Percentiles rank a stretch among this genome's conserved stretches.
phyloP scores from a whole-genome alignment of 805 yeast species.

The Schwanniomyces occidentalis region DNA sequence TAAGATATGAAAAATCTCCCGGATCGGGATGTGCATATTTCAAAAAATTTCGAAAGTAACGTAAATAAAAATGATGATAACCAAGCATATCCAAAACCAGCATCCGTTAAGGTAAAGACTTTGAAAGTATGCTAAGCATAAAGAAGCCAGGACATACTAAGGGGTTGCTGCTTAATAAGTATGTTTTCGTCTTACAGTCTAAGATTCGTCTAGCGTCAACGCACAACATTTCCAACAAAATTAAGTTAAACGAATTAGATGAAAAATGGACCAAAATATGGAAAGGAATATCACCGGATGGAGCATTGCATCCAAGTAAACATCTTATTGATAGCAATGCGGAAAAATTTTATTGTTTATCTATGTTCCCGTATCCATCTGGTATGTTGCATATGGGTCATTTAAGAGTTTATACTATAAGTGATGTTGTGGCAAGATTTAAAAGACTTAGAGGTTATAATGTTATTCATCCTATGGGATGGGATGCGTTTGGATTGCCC shows the following conservation, averaged over 20 bases:
- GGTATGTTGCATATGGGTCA: constrained; percentile 94
- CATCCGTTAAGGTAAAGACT: no score
- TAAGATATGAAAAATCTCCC: no score
- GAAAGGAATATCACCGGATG: constrained; percentile 36
- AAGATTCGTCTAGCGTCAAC: not conserved
- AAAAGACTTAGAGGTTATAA: constrained; percentile 71
- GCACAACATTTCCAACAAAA: not conserved
- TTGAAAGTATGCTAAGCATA: not conserved
- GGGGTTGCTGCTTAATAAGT: not conserved
- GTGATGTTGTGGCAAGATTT: constrained; percentile 80
- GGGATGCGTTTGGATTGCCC: constrained; percentile 99
- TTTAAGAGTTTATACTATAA: constrained; percentile 85
- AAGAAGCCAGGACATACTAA: not conserved
- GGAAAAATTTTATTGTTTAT: constrained; percentile 57
- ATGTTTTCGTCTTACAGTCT: not conserved
- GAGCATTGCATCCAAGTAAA: constrained; percentile 38
- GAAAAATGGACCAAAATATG: constrained; percentile 55
- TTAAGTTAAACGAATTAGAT: constrained; percentile 36
- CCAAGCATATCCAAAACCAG: no score
- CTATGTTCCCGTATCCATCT: constrained; percentile 97
- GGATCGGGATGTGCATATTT: no score
- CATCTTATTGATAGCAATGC: constrained; percentile 9
- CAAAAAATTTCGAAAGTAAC: no score
- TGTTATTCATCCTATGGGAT: constrained; percentile 96
- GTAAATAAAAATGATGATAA: no score